phyloP scores from a whole-genome alignment of 257 asterid genomes.

The Misopates orontium region DNA sequence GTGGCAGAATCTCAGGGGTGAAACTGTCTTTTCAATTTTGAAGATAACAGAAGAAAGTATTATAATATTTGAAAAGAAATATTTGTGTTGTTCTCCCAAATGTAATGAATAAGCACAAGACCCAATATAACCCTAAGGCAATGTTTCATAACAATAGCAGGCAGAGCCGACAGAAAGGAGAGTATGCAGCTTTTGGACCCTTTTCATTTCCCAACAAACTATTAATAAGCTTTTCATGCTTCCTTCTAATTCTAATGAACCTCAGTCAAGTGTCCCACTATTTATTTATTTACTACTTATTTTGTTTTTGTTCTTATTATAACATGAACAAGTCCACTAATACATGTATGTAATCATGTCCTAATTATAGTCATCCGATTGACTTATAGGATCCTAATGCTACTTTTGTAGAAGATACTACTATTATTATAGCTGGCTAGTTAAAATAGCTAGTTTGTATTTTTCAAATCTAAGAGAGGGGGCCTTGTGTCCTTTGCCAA shows the following conservation, averaged over 20 bases:
- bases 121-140: slow-evolving; percentile 59
- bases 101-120: slow-evolving; percentile 50
- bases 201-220: slow-evolving; percentile 83
- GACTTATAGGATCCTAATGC: neutral
- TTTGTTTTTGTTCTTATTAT: slow-evolving; percentile 15
- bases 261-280: too few species aligned
- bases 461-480: neutral
- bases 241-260: slow-evolving; percentile 12
- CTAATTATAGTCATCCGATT: slow-evolving; percentile 26
- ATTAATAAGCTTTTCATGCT: slow-evolving; percentile 36
- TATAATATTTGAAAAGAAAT: too few species aligned
- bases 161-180: slow-evolving; percentile 94
- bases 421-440: neutral
- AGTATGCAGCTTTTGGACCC: slow-evolving; percentile 77
- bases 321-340: slow-evolving; percentile 11
- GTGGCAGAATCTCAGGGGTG: slow-evolving; percentile 23
- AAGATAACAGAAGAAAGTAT: slow-evolving; percentile 17
- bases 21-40: slow-evolving; percentile 30
- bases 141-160: slow-evolving; percentile 38
- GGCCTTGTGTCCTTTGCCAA: neutral
- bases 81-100: neutral
- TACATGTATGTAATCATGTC: slow-evolving; percentile 32
- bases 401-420: neutral
- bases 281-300: neutral
- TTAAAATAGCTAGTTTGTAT: neutral